A percentile compares a stretch with the other conserved stretches of the same genome.
Conservation (phyloP, 2,329 filamentous ascomycete genomes). For the Aureobasidium leucospermi region DNA sequence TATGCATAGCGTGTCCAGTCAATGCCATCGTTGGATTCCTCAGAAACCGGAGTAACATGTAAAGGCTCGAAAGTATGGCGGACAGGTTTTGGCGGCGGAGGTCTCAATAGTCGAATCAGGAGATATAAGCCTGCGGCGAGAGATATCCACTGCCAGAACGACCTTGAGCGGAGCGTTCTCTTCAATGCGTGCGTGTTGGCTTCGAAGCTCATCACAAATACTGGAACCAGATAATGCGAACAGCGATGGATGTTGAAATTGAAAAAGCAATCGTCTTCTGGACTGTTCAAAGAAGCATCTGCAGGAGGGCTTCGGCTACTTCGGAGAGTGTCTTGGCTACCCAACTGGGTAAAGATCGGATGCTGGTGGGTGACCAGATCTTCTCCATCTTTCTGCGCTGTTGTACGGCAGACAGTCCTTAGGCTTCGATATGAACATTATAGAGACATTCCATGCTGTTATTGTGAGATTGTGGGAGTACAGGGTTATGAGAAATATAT, state of each 20-base stretch:
- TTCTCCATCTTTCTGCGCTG: too few relatives aligned
- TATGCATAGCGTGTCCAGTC: slow-evolving; percentile 37
- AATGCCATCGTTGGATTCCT: slow-evolving; percentile 1
- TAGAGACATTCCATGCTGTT: too few relatives aligned
- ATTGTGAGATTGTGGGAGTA: too few relatives aligned
- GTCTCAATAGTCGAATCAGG: not conserved
- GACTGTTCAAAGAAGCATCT: not conserved
- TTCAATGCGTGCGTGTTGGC: not conserved
- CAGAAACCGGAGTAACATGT: not conserved
- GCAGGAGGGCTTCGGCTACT: not conserved
- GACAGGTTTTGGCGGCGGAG: not conserved
- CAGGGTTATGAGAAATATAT: too few relatives aligned
- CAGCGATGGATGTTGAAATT: not conserved
- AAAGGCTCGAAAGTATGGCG: slow-evolving; percentile 3
- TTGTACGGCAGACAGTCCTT: too few relatives aligned
- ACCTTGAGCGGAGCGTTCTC: slow-evolving; percentile 1
- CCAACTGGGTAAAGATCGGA: not conserved
- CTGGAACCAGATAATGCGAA: not conserved
- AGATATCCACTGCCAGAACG: slow-evolving; percentile 12
- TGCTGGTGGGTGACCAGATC: too few relatives aligned
- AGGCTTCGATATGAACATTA: too few relatives aligned
- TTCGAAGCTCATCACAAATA: not conserved
- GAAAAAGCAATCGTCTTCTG: not conserved
- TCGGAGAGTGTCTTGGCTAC: slow-evolving; percentile 1
- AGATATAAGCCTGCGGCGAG: slow-evolving; percentile 5